Evolutionary conservation across 805 yeast genomes (phyloP).

Genomic region (Candida stauntonica): DNA sequence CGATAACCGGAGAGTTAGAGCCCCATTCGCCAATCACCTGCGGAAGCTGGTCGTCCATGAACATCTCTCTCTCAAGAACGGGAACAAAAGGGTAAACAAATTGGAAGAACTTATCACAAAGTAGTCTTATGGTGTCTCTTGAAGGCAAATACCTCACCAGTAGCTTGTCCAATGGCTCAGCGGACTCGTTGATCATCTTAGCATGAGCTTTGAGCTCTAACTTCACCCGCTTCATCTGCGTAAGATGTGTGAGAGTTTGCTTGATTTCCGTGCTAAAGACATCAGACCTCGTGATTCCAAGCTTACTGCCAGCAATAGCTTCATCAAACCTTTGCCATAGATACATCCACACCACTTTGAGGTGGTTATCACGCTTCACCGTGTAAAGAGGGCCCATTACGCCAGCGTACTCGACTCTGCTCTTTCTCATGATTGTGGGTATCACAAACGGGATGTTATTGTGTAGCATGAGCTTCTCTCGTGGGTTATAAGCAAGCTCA

Average conservation of each 20-base stretch:
- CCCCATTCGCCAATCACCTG: conserved; percentile 4
- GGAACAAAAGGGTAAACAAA: conserved; percentile 23
- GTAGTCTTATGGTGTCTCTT: conserved; percentile 7
- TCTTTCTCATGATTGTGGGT: conserved; percentile 32
- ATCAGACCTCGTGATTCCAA: background rate
- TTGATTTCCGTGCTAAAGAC: background rate
- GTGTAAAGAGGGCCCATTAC: conserved; percentile 47
- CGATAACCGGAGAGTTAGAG: background rate
- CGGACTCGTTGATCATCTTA: background rate
- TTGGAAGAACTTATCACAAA: conserved; percentile 21
- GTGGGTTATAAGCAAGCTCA: conserved; percentile 17
- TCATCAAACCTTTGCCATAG: conserved; percentile 16
- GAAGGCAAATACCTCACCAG: conserved; percentile 15
- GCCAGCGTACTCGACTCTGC: conserved; percentile 43
- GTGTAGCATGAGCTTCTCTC: conserved; percentile 38
- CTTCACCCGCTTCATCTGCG: conserved; percentile 15
- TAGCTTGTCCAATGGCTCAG: background rate
- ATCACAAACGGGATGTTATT: conserved; percentile 34
- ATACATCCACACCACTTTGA: conserved; percentile 31
- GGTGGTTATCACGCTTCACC: conserved; percentile 41
- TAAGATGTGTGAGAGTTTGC: conserved; percentile 1
- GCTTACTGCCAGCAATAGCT: background rate
- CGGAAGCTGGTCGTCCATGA: conserved; percentile 13
- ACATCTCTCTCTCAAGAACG: conserved; percentile 16
- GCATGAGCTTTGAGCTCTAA: conserved; percentile 2